Base-by-base conservation (phyloP, 2,329 filamentous ascomycete species). In the Knufia fluminis region DNA sequence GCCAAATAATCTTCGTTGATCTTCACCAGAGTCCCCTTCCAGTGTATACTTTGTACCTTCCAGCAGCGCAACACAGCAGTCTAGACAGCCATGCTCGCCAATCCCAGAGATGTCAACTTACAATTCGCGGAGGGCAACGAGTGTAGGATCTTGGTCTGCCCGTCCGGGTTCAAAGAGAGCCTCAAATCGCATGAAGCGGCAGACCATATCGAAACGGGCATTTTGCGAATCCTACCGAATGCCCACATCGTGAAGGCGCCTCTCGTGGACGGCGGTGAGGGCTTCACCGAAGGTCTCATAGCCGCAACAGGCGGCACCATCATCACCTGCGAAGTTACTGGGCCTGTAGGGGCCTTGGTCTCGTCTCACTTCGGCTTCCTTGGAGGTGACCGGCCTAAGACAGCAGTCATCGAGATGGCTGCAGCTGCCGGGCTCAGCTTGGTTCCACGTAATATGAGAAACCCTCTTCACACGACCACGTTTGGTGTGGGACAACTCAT, bases 161-260 rank as follows among this genome's bases (percentile, higher is more conserved):
- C 75, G 0, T 76, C 73, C 0, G 74, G 74, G 1, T 77, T 77
- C 65, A 77, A 77, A 51, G 74, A 75, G 22, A 75, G 72, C 43
- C 67, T 77, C 2, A 66, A 70, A 14, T 71, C 74, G 2, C 64
- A 69, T 12, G 62, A 65, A n/a, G 73, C 72, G 1, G 73, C 74
- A 0, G 66, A 73, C 49, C 74, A 72, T 48, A 77, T 77, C 49
- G 71, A 74, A 55, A 62, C 62, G 3, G 74, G 73, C 1, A 67
- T 76, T 19, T 61, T 69, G 0, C 66, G 68, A 14, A 71, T 72
- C 1, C 55, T 72, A 2, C 66, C 67, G n/a, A 60, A 65, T 33
- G 68, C 71, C 14, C 56, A 61, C 1, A 59, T 76, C 33, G 68
- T 62, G 44, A 76, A 76, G 56, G 68, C 73, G 2, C 74, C 74